Conservation (phyloP, 2,329 filamentous ascomycete genomes). For the Aspergillus neotritici region DNA sequence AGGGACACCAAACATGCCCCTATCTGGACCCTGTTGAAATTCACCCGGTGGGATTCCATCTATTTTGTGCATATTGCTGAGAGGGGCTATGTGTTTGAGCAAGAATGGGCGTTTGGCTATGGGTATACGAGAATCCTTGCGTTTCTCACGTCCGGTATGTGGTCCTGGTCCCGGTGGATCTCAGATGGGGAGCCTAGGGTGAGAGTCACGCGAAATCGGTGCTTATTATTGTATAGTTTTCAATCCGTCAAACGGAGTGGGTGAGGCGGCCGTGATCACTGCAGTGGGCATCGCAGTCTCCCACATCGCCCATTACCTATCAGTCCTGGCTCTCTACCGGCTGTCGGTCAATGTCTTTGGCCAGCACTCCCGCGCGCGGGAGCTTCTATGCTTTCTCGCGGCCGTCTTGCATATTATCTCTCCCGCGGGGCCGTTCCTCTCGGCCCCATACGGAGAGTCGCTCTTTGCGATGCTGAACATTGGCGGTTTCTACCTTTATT, state of each 20-base stretch:
- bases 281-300: constrained; percentile 62
- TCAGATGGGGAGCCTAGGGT: too few species aligned
- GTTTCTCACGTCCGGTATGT: constrained; percentile 31
- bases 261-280: constrained; percentile 20
- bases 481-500: constrained; percentile 64
- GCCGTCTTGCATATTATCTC: constrained; percentile 74
- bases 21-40: constrained; percentile 34
- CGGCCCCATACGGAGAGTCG: constrained; percentile 77
- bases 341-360: constrained; percentile 56
- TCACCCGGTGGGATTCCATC: constrained; percentile 58
- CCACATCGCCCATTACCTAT: constrained; percentile 68
- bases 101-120: constrained; percentile 63
- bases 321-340: constrained; percentile 65
- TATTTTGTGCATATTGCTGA: constrained; percentile 54
- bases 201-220: too few species aligned
- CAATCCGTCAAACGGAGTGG: constrained; percentile 14
- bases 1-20: constrained; percentile 7
- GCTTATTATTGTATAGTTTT: constrained; percentile 16
- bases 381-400: constrained; percentile 51
- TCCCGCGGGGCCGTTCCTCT: constrained; percentile 84
- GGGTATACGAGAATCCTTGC: constrained; percentile 45
- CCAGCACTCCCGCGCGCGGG: constrained; percentile 23
- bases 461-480: constrained; percentile 74
- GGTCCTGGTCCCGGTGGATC: not conserved
- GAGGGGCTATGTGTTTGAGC: constrained; percentile 54